Percentiles rank a stretch among this genome's conserved stretches.
These are phyloP conservation scores for Linnemannia exigua DNA, from an alignment of 192 early-diverging fungal species.

Conservation along the genomic window DNA sequence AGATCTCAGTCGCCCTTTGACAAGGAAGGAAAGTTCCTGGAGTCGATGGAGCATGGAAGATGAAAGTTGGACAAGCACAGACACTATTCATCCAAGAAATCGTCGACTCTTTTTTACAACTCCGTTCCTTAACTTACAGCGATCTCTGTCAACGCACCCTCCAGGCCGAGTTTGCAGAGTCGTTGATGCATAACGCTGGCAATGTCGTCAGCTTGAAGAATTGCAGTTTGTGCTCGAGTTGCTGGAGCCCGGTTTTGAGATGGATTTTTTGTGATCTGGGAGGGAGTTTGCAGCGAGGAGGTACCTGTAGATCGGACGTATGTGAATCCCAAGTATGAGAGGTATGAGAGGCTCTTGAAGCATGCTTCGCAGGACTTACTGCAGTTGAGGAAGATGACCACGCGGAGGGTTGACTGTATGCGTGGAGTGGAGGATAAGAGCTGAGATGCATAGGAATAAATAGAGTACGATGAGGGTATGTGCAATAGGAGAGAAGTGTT, in stretches of 20 bases:
- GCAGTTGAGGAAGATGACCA: neutral
- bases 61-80: too few species aligned
- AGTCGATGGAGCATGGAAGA: too few species aligned
- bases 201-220: neutral
- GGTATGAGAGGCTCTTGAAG: neutral
- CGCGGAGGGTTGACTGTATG: neutral
- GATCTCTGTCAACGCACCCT: neutral
- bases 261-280: neutral
- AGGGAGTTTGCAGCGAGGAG: neutral
- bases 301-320: neutral
- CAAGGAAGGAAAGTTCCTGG: neutral
- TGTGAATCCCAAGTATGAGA: neutral
- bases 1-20: neutral
- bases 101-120: neutral
- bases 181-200: neutral
- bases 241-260: neutral
- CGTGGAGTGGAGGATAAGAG: too few species aligned
- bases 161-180: neutral
- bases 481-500: too few species aligned
- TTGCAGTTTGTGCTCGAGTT: neutral
- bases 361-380: neutral
- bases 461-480: too few species aligned
- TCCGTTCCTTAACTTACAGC: neutral
- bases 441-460: too few species aligned
- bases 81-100: too few species aligned